A percentile compares a stretch with the other conserved stretches of the same genome.
Evolutionary conservation across 192 early-diverging fungal species (phyloP).

Genomic region (Radiomyces spectabilis): DNA sequence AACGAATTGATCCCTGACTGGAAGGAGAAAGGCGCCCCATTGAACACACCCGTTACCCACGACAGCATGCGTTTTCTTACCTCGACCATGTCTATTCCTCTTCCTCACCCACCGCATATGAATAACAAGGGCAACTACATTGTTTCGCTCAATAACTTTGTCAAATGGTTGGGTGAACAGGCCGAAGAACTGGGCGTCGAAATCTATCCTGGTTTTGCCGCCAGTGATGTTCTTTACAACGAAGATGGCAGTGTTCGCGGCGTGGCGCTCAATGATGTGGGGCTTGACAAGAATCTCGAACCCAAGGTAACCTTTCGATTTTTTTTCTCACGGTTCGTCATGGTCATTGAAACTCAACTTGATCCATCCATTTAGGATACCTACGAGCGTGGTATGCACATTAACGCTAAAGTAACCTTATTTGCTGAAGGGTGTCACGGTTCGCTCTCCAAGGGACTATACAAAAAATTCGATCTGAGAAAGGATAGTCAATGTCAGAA

Average conservation of each 20-base stretch:
- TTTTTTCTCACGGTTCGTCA: background rate
- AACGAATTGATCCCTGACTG: constrained; percentile 97
- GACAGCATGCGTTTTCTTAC: constrained; percentile 89
- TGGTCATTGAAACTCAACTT: background rate
- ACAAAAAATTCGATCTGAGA: constrained; percentile 82
- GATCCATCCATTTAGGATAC: constrained; percentile 38
- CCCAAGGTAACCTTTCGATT: constrained; percentile 53
- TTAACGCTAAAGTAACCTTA: constrained; percentile 88
- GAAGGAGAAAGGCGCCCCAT: constrained; percentile 91
- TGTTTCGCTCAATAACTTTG: constrained; percentile 88
- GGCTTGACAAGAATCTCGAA: constrained; percentile 78
- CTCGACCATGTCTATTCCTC: constrained; percentile 62
- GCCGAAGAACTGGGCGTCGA: constrained; percentile 96
- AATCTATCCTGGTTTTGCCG: constrained; percentile 88
- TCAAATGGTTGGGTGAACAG: constrained; percentile 92
- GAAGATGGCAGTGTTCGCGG: constrained; percentile 90
- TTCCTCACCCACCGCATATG: constrained; percentile 92
- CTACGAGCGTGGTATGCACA: constrained; percentile 92
- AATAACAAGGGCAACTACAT: constrained; percentile 97
- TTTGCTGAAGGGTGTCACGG: constrained; percentile 99
- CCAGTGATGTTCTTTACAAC: constrained; percentile 85
- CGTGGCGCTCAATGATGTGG: constrained; percentile 93
- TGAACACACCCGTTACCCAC: constrained; percentile 75
- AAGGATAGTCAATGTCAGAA: constrained; percentile 84
- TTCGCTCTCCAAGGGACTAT: constrained; percentile 84